These are phyloP conservation scores for Hygrophila difformis DNA, from an alignment of 257 asterid species.

Conservation along the genomic window DNA sequence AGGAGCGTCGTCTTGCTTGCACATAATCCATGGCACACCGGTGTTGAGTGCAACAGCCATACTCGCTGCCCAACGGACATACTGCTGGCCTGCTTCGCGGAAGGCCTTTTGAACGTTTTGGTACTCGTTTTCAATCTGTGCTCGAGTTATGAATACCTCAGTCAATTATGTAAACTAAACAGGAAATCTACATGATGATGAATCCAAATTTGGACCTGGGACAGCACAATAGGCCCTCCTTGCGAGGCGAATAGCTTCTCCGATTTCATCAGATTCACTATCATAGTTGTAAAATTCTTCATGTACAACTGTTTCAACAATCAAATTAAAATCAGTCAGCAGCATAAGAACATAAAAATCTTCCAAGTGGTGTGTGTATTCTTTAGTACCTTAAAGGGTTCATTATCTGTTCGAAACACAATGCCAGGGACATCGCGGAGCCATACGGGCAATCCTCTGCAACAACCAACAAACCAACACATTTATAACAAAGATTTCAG, in stretches of 20 bases:
- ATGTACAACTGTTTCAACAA: conserved; percentile 37
- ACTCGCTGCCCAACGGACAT: conserved; percentile 80
- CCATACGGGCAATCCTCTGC: conserved; percentile 90
- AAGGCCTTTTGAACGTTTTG: conserved; percentile 55
- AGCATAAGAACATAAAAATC: background rate
- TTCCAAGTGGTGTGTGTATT: too few species aligned
- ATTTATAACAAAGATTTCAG: background rate
- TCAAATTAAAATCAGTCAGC: background rate
- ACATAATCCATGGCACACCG: conserved; percentile 93
- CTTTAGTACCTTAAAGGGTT: conserved; percentile 82
- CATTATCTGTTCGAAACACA: conserved; percentile 63
- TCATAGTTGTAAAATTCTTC: conserved; percentile 60
- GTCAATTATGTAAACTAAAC: too few species aligned
- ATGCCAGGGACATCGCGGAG: conserved; percentile 67
- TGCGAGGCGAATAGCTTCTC: conserved; percentile 75
- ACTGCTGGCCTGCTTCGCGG: conserved; percentile 45
- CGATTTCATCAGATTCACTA: conserved; percentile 67
- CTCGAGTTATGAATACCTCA: background rate
- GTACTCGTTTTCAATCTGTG: conserved; percentile 93
- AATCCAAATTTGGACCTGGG: conserved; percentile 77
- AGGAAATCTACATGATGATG: background rate
- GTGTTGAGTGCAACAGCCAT: conserved; percentile 75
- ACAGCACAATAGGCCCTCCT: conserved; percentile 85
- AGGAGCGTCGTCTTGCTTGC: conserved; percentile 95
- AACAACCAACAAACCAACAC: background rate